Conservation (phyloP, 768 basidiomycete species). For the Psilocybe azurescens region DNA sequence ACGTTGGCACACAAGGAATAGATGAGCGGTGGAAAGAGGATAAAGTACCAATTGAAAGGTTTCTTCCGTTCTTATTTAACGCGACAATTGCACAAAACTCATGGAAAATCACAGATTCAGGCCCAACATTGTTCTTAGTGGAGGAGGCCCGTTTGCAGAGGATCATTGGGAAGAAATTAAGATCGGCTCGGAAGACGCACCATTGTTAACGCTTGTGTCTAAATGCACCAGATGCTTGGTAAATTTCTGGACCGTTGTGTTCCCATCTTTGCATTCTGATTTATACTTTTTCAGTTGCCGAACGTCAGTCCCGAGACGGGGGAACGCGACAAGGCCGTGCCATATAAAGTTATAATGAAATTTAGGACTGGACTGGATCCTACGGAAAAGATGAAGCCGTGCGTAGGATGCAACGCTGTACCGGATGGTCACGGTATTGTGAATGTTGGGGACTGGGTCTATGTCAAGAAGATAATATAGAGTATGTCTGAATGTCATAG, state of each 20-base stretch:
- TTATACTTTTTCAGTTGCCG: slow-evolving; percentile 54
- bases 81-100: neutral
- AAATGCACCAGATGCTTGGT: slow-evolving; percentile 79
- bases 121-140: slow-evolving; percentile 75
- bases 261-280: slow-evolving; percentile 3
- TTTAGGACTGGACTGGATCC: slow-evolving; percentile 68
- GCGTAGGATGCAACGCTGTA: slow-evolving; percentile 72
- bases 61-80: neutral
- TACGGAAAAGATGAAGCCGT: slow-evolving; percentile 51
- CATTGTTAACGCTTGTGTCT: slow-evolving; percentile 62
- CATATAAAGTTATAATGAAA: slow-evolving; percentile 77
- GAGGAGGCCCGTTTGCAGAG: slow-evolving; percentile 74
- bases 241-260: slow-evolving; percentile 27
- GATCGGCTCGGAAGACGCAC: slow-evolving; percentile 49
- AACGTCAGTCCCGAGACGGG: slow-evolving; percentile 74
- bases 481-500: neutral
- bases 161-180: slow-evolving; percentile 69
- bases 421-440: slow-evolving; percentile 55
- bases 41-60: slow-evolving; percentile 65
- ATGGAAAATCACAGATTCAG: slow-evolving; percentile 60
- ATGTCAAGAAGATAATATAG: slow-evolving; percentile 46
- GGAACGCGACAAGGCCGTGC: slow-evolving; percentile 71
- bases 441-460: slow-evolving; percentile 65
- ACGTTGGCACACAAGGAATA: slow-evolving; percentile 54
- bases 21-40: slow-evolving; percentile 57